phyloP scores from a whole-genome alignment of 2,329 filamentous ascomycete species.

The Aspergillus eucalypticola region DNA sequence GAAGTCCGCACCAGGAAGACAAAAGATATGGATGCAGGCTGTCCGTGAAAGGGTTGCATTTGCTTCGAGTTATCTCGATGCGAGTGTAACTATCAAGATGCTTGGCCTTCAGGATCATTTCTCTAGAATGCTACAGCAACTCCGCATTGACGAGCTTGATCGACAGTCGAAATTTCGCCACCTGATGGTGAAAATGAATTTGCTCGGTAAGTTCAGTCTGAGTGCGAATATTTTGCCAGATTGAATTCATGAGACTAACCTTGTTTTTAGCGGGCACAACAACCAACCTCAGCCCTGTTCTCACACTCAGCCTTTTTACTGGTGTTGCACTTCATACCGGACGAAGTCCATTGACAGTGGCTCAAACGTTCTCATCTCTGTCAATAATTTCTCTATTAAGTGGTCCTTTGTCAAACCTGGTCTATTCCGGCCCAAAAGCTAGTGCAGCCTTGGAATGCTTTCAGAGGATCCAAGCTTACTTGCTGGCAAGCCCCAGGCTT shows the following conservation, averaged over 20 bases:
- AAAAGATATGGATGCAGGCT: not conserved
- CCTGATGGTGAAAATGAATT: constrained; percentile 1
- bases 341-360: not conserved
- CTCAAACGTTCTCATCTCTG: not conserved
- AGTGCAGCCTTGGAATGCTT: not conserved
- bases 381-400: not conserved
- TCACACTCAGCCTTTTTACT: not conserved
- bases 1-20: not conserved
- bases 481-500: not conserved
- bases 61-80: not conserved
- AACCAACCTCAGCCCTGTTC: not conserved
- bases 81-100: not conserved
- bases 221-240: not conserved
- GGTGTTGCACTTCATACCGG: not conserved
- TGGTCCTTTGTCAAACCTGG: not conserved
- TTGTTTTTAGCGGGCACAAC: not conserved
- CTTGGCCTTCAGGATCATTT: not conserved
- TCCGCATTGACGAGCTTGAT: not conserved
- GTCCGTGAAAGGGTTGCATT: not conserved
- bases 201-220: not conserved
- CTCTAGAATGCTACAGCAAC: not conserved
- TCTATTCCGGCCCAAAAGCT: not conserved
- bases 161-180: not conserved
- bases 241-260: not conserved
- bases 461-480: not conserved